Base-by-base conservation (phyloP, 495 filamentous ascomycete species). In the Talaromyces stipitatus region DNA sequence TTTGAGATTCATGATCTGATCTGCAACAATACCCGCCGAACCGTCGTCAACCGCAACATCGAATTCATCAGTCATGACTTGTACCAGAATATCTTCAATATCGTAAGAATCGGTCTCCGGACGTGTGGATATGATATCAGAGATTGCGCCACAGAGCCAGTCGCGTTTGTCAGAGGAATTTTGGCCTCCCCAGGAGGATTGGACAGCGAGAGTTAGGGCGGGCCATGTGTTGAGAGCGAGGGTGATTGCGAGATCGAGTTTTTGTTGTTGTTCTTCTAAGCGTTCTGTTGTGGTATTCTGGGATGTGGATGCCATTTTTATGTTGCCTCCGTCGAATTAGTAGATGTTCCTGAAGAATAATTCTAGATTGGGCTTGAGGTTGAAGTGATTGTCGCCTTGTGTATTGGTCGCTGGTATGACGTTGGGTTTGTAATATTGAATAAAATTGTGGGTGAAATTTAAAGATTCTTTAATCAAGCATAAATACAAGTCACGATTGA, bases 31-130 rank as follows among this genome's bases (percentile, higher is more conserved):
- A 36, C 77, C 85, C 29, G 85, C 90, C 55, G 83, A 90, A 60
- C 89, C 92, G 71, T 97, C 92, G 63, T 97, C 94, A 14, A 97
- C 80, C 54, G 85, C 84, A 32, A 92, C 86, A 50, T 94, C 90
- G 66, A 97, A 98, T 71, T 98, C 92, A 71, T 97, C 95, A 59
- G 86, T 82, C 87, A 98, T 92, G 20, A 92, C 87, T 62, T 96
- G 88, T 26, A 95, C 72, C 53, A 97, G 74, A 11, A 90, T 82
- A 43, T 83, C 78, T 72, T 97, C 94, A 30, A 97, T 69, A 61
- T 96, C 90, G 45, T 86, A 82, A n/a, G 79, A 76, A 61, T 96
- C 88, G 27, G 87, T 90, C 57, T 92, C 88, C 23, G 89, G 82
- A 9, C 84, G 69, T 24, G 83, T 79, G 0, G 70, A 66, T 51